Evolutionary conservation across 2,329 filamentous ascomycete genomes (phyloP).

Genomic region (Paramyrothecium roridum): DNA sequence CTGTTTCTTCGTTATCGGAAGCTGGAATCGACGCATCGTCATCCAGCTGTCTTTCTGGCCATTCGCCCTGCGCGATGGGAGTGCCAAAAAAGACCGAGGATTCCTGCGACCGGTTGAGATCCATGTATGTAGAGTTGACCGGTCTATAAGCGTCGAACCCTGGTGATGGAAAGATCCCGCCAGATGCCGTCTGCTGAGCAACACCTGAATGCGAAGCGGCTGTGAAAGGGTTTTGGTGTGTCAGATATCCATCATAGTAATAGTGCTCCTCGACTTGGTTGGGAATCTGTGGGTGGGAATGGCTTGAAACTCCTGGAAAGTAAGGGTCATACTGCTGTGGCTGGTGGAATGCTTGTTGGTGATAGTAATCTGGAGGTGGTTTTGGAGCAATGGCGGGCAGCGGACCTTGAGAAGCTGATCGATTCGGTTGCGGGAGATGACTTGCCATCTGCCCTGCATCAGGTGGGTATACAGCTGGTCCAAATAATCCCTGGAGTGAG

Average conservation of each 20-base stretch:
- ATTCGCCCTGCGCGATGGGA: too few relatives aligned
- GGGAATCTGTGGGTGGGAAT: constrained; percentile 12
- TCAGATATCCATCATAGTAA: neutral
- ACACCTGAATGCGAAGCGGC: constrained; percentile 8
- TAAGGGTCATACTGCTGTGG: constrained; percentile 8
- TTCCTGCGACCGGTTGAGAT: too few relatives aligned
- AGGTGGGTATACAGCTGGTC: constrained; percentile 36
- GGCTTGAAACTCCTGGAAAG: neutral
- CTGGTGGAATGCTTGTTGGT: constrained; percentile 13
- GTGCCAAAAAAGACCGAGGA: too few relatives aligned
- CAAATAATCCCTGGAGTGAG: constrained; percentile 44
- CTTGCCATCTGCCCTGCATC: constrained; percentile 27
- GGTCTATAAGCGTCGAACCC: neutral
- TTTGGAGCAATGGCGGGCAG: constrained; percentile 48
- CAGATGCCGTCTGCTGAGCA: neutral
- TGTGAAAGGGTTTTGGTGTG: constrained; percentile 9
- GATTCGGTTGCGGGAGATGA: constrained; percentile 29
- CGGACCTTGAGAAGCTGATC: constrained; percentile 33
- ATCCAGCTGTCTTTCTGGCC: constrained; percentile 22
- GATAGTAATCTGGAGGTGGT: constrained; percentile 33
- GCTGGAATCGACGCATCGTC: constrained; percentile 62
- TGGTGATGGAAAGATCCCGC: neutral
- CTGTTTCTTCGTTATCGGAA: constrained; percentile 54
- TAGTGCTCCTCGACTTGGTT: constrained; percentile 11
- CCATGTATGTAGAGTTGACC: neutral